Base-by-base conservation (phyloP, 805 yeast genomes). In the Metschnikowia colocasiae region DNA sequence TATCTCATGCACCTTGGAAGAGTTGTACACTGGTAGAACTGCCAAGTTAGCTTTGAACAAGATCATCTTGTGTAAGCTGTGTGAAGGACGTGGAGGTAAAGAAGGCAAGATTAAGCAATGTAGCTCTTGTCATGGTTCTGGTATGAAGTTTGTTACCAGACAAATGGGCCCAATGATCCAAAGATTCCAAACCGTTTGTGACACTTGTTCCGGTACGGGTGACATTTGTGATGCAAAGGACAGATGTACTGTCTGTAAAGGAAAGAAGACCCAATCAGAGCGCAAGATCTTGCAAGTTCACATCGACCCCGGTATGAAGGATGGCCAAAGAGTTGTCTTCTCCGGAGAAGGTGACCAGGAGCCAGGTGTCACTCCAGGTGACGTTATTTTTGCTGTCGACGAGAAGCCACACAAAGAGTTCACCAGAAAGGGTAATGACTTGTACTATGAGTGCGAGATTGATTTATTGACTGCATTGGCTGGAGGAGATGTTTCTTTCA, bases 111-210 rank as follows among this genome's bases (percentile, higher is more conserved):
- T 91, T 55, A 86, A 85, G 75, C 82, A 82, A 60, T 94, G 99
- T 82, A 56, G 82, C 44, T 67, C 81, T 33, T 94, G 99, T 83
- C 79, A 81, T 63, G 99, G 99, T 70, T 78, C 80, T 60, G 99
- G 99, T 80, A 72, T 85, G 68, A 87, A 81, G 70, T 85, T 92
- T 56, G 85, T 90, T 57, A 88, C 97, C 45, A 87, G 96, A 76
- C 98, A 94, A 73, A 91, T 94, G 97, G 99, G 99, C 59, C 97
- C 96, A 57, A 89, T 94, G 91, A 87, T 94, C 62, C 99, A 94
- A 76, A 87, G 97, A 78, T 87, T 87, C 82, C 98, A 94, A 75
- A 82, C 95, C 39, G 83, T 82, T 46, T 94, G 99, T 85, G 92
- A 87, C 58, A 83, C 71, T 50, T 94, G 99, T 82, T 73, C 81